Base-by-base conservation (phyloP, 768 basidiomycete species). In the Megacollybia marginata region DNA sequence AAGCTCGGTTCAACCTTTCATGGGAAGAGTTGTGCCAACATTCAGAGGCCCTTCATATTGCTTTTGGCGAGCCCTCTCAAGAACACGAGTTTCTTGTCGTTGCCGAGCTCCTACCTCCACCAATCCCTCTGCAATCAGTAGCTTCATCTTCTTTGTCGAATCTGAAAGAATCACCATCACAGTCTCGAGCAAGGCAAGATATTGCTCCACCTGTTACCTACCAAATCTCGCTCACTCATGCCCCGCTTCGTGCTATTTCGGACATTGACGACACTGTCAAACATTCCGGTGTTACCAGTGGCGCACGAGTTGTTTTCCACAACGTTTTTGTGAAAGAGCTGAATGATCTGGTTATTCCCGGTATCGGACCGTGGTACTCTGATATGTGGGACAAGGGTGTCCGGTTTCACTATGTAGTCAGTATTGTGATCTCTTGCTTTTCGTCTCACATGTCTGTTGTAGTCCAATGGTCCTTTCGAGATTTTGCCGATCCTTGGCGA, bases 241-340 rank as follows among this genome's bases (percentile, higher is more conserved):
- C 78, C 2, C 75, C 77, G 2, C 65, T 94, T 12, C 82, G 90
- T 15, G 78, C 95, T 48, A 85, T 97, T 12, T 94, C 92, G 8
- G 94, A 97, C 57, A 86, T 97, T 40, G 94, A 97, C 59, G 94
- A 97, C 65, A 97, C 94, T 0, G 75, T 96, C 50, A 94, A 94
- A 60, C 60, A 75, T 20, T 85, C 92, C 0, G 82, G 85, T 43
- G 75, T 99, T n/a, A 59, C 85, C 5, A 71, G 73, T 2, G 95
- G 95, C 0, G 83, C 91, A 1, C 76, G 92, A 38, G 73, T 83
- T 1, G 83, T 90, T 4, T 96, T 97, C 64, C 75, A 84, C 49
- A 95, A 93, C 59, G 92, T 95, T 1, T 98, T 99, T 53, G 92
- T 92, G 13, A 85, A 85, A 57, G 87, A 91, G 48, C 62, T 91